Evolutionary conservation across 2,329 filamentous ascomycete genomes (phyloP).

Genomic region (Penicillium concentricum): DNA sequence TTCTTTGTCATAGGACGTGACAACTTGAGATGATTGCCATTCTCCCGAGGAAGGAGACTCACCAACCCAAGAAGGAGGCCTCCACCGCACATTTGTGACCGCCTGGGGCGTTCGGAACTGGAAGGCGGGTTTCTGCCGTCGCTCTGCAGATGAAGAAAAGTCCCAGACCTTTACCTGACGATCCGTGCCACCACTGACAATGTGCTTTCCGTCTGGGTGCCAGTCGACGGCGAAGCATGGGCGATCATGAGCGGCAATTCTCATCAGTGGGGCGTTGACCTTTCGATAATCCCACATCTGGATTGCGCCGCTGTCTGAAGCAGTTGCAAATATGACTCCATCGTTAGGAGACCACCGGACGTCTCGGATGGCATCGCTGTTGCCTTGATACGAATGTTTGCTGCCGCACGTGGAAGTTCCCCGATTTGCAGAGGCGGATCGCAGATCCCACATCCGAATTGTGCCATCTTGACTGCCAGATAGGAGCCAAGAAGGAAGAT

Average conservation of each 20-base stretch:
- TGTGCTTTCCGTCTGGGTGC: slow-evolving; percentile 65
- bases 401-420: slow-evolving; percentile 55
- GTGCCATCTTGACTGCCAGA: slow-evolving; percentile 66
- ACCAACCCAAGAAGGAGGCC: slow-evolving; percentile 57
- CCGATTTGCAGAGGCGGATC: slow-evolving; percentile 51
- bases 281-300: slow-evolving; percentile 65
- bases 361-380: slow-evolving; percentile 62
- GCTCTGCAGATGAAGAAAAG: slow-evolving; percentile 55
- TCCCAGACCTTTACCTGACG: slow-evolving; percentile 65
- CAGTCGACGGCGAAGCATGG: slow-evolving; percentile 64
- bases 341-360: slow-evolving; percentile 65
- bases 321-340: slow-evolving; percentile 62
- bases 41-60: slow-evolving; percentile 52
- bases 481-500: slow-evolving; percentile 58
- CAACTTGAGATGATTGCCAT: slow-evolving; percentile 62
- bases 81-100: slow-evolving; percentile 63
- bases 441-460: slow-evolving; percentile 64
- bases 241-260: slow-evolving; percentile 61
- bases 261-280: slow-evolving; percentile 56
- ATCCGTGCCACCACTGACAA: slow-evolving; percentile 62
- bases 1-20: slow-evolving; percentile 61
- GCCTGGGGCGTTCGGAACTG: slow-evolving; percentile 61
- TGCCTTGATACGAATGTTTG: slow-evolving; percentile 55
- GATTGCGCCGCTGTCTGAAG: slow-evolving; percentile 62
- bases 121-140: slow-evolving; percentile 59